These are phyloP conservation scores for Ophiognomonia clavigignenti-juglandacearum DNA, from an alignment of 2,329 filamentous ascomycete species.

Conservation along the genomic window DNA sequence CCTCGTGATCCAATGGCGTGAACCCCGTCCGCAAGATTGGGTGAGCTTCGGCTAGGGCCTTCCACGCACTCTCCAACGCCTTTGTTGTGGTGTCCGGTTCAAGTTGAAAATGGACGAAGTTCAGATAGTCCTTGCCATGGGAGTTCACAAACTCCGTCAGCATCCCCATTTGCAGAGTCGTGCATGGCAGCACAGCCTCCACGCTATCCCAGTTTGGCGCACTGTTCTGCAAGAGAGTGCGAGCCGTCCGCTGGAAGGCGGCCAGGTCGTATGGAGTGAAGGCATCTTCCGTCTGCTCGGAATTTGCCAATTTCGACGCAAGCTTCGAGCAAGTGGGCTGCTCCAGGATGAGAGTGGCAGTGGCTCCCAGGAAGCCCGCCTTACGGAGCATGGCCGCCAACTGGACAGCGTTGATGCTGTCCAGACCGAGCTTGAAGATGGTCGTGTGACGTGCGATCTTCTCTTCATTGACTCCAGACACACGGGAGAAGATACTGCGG, in stretches of 20 bases:
- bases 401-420: constrained; percentile 84
- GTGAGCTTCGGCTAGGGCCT: constrained; percentile 45
- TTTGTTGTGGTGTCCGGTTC: constrained; percentile 30
- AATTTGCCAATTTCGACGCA: constrained; percentile 17
- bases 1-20: constrained; percentile 51
- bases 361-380: constrained; percentile 47
- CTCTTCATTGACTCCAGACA: constrained; percentile 47
- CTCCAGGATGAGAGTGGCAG: constrained; percentile 71
- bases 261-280: constrained; percentile 32
- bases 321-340: constrained; percentile 42
- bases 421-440: constrained; percentile 83
- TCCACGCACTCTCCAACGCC: constrained; percentile 56
- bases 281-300: not conserved
- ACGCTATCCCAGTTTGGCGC: constrained; percentile 29
- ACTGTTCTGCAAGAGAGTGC: constrained; percentile 22
- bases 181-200: constrained; percentile 68
- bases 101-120: constrained; percentile 57
- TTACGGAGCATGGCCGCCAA: constrained; percentile 64
- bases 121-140: constrained; percentile 67
- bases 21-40: constrained; percentile 78
- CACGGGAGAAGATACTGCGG: constrained; percentile 49
- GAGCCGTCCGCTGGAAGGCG: constrained; percentile 31
- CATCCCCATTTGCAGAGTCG: constrained; percentile 74
- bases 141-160: constrained; percentile 68
- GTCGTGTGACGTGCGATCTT: constrained; percentile 59